Evolutionary conservation across 805 yeast species (phyloP).

Genomic region (Barnettozyma populi): DNA sequence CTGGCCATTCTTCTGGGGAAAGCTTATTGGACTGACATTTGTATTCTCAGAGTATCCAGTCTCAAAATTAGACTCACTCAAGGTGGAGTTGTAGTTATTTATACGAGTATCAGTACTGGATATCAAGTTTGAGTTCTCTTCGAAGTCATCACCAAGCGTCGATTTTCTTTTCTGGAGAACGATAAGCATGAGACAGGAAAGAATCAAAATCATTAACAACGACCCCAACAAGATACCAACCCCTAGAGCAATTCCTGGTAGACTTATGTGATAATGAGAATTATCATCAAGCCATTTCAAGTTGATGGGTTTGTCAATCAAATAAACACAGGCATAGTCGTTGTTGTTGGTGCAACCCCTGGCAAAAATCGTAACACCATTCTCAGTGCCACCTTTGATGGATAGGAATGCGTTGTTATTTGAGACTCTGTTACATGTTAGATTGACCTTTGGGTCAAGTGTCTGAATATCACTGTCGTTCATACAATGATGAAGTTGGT

Average conservation of each 20-base stretch:
- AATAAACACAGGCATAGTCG: constrained; percentile 46
- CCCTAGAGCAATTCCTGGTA: constrained; percentile 64
- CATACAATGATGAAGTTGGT: constrained; percentile 44
- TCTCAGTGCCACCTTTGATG: constrained; percentile 42
- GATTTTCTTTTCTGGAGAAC: constrained; percentile 26
- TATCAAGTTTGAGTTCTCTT: not conserved
- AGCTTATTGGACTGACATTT: constrained; percentile 17
- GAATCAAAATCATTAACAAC: constrained; percentile 30
- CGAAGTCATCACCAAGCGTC: not conserved
- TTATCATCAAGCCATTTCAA: constrained; percentile 54
- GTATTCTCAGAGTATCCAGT: constrained; percentile 20
- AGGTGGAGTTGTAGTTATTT: not conserved
- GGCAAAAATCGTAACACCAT: constrained; percentile 52
- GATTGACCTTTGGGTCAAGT: constrained; percentile 37
- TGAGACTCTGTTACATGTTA: constrained; percentile 39
- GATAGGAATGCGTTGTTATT: constrained; percentile 32
- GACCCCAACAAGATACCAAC: constrained; percentile 64
- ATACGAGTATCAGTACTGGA: not conserved
- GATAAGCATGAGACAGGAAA: constrained; percentile 33
- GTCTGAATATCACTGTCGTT: constrained; percentile 36
- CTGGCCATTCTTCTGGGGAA: constrained; percentile 4
- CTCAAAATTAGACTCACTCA: constrained; percentile 15
- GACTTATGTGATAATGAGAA: constrained; percentile 47
- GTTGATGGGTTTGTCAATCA: constrained; percentile 64
- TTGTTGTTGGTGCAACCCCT: constrained; percentile 48